Evolutionary conservation across 2,329 filamentous ascomycete genomes (phyloP).

Genomic region (Alternaria ventricosa): DNA sequence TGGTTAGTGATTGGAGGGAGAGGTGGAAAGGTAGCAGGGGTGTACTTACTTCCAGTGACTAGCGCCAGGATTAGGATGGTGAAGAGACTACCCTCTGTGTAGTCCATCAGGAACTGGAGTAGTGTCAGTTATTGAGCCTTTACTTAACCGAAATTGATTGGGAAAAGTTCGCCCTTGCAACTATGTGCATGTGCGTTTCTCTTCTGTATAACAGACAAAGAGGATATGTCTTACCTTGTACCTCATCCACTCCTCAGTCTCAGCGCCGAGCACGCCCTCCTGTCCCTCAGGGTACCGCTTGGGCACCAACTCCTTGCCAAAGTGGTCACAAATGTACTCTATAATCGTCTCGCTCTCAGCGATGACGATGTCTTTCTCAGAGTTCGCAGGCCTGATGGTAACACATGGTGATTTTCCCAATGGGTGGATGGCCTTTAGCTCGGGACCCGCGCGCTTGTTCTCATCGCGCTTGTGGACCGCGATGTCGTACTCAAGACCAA

Average conservation of each 20-base stretch:
- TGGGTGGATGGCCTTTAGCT: constrained; percentile 79
- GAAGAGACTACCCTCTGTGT: constrained; percentile 85
- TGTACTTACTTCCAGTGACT: constrained; percentile 56
- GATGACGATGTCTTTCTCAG: constrained; percentile 64
- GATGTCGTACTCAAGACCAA: constrained; percentile 78
- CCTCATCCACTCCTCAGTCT: constrained; percentile 66
- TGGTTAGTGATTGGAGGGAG: constrained; percentile 1
- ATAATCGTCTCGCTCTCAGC: constrained; percentile 83
- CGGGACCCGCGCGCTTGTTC: constrained; percentile 73
- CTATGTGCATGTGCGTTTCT: neutral
- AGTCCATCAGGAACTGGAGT: constrained; percentile 67
- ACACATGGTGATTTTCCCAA: constrained; percentile 88
- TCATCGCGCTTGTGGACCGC: constrained; percentile 75
- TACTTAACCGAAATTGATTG: neutral
- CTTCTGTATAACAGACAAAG: neutral
- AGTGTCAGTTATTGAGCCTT: constrained; percentile 40
- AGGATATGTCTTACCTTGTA: constrained; percentile 52
- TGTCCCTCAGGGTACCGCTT: constrained; percentile 59
- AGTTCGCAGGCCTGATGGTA: constrained; percentile 62
- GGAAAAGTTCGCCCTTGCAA: neutral
- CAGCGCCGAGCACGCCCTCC: constrained; percentile 62
- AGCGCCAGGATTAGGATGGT: constrained; percentile 69
- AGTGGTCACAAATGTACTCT: constrained; percentile 80
- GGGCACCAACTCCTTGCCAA: constrained; percentile 61
- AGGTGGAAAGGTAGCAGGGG: neutral